These are phyloP conservation scores for Cyphellophora europaea DNA, from an alignment of 2,329 filamentous ascomycete genomes.

Conservation along the genomic window DNA sequence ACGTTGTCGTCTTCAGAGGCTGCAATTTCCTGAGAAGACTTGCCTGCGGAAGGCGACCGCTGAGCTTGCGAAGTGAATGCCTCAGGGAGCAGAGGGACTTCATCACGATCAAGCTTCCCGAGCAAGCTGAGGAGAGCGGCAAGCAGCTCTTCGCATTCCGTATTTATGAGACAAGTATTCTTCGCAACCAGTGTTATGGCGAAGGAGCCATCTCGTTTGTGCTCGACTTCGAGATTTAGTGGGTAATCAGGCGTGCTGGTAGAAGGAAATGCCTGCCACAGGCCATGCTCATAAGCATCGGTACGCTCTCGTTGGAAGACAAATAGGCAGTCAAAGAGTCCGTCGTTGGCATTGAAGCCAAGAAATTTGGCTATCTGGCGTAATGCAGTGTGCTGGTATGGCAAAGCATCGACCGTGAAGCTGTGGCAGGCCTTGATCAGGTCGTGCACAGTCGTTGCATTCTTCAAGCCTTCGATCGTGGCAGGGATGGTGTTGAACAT, in stretches of 20 bases:
- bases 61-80: conserved; percentile 5
- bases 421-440: conserved; percentile 58
- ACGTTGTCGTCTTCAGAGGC: not conserved
- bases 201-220: conserved; percentile 40
- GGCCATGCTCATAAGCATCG: conserved; percentile 18
- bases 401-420: conserved; percentile 57
- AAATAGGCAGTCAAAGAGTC: conserved; percentile 72
- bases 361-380: conserved; percentile 76
- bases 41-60: not conserved
- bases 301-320: conserved; percentile 58
- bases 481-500: conserved; percentile 87
- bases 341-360: conserved; percentile 41
- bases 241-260: conserved; percentile 56
- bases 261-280: conserved; percentile 49
- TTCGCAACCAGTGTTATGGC: conserved; percentile 53
- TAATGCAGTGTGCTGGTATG: conserved; percentile 70
- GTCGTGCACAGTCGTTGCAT: conserved; percentile 46
- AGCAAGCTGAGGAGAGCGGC: conserved; percentile 25
- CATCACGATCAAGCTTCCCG: conserved; percentile 3
- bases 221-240: conserved; percentile 64
- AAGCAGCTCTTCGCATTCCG: conserved; percentile 31
- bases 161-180: conserved; percentile 28
- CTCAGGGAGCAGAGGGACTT: conserved; percentile 1
- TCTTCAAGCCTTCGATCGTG: conserved; percentile 34
- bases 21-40: not conserved